These are phyloP conservation scores for Podospora didyma DNA, from an alignment of 495 filamentous ascomycete species.

Conservation along the genomic window DNA sequence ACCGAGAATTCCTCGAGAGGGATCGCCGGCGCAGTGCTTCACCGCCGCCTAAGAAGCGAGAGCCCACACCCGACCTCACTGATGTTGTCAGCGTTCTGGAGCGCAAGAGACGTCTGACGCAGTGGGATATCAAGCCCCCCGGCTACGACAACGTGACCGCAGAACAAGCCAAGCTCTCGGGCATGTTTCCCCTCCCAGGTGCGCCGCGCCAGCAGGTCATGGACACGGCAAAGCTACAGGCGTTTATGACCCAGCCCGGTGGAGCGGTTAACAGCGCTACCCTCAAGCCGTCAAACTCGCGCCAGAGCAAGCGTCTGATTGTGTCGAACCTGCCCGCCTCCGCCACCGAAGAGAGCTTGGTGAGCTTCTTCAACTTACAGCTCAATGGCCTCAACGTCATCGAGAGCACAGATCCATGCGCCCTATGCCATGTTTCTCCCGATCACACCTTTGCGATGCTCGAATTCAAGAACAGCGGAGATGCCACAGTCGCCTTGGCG, in stretches of 20 bases:
- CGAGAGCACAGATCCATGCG: slow-evolving; percentile 77
- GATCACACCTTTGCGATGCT: slow-evolving; percentile 77
- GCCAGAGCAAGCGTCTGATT: slow-evolving; percentile 88
- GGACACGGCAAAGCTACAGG: slow-evolving; percentile 91
- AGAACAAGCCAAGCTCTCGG: slow-evolving; percentile 98
- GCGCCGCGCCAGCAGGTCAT: slow-evolving; percentile 94
- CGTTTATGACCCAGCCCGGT: slow-evolving; percentile 87
- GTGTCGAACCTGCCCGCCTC: slow-evolving; percentile 71
- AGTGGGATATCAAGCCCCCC: slow-evolving; percentile 99
- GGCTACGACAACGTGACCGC: slow-evolving; percentile 99
- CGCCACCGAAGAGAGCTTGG: slow-evolving; percentile 65
- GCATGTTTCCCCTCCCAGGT: slow-evolving; percentile 97
- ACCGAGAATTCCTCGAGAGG: slow-evolving; percentile 49
- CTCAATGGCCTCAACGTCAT: slow-evolving; percentile 92
- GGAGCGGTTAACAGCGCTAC: slow-evolving; percentile 66
- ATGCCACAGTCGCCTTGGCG: slow-evolving; percentile 87
- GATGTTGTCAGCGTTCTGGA: slow-evolving; percentile 72
- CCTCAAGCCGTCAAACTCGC: slow-evolving; percentile 86
- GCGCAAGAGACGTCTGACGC: slow-evolving; percentile 85
- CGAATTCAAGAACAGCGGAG: slow-evolving; percentile 82
- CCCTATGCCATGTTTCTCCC: slow-evolving; percentile 75
- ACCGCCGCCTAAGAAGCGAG: slow-evolving; percentile 82
- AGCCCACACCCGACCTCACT: slow-evolving; percentile 93
- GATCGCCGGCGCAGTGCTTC: slow-evolving; percentile 74
- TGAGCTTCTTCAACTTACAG: slow-evolving; percentile 92